These are phyloP conservation scores for Cutaneotrichosporon sp. DNA, from an alignment of 1,284 basidiomycete species.

Conservation along the genomic window DNA sequence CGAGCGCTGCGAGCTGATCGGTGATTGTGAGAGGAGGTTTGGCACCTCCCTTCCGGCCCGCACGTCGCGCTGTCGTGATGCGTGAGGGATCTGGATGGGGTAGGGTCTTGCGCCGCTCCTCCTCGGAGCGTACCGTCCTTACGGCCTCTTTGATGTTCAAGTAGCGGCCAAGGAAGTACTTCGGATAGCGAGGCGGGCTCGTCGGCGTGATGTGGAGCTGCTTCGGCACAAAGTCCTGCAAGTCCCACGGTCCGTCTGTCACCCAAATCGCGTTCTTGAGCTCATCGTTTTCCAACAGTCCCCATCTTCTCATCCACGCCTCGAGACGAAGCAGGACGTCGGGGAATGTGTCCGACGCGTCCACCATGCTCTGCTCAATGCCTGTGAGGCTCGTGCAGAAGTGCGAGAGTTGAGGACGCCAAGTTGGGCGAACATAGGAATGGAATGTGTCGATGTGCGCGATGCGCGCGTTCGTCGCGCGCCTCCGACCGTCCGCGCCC, in stretches of 20 bases:
- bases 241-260: slow-evolving; percentile 57
- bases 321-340: slow-evolving; percentile 67
- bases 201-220: slow-evolving; percentile 52
- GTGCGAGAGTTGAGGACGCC: slow-evolving; percentile 73
- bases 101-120: neutral
- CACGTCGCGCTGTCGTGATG: slow-evolving; percentile 29
- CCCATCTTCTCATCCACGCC: slow-evolving; percentile 63
- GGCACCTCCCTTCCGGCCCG: slow-evolving; percentile 8
- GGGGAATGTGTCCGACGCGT: slow-evolving; percentile 73
- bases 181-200: slow-evolving; percentile 34
- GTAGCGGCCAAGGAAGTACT: slow-evolving; percentile 47
- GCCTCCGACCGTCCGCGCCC: neutral
- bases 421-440: slow-evolving; percentile 83
- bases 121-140: slow-evolving; percentile 40
- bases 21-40: slow-evolving; percentile 44
- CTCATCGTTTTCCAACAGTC: slow-evolving; percentile 48
- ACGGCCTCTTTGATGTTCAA: slow-evolving; percentile 52
- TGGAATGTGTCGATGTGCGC: slow-evolving; percentile 67
- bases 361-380: slow-evolving; percentile 84
- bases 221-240: slow-evolving; percentile 50
- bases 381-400: slow-evolving; percentile 90
- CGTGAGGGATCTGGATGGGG: slow-evolving; percentile 33
- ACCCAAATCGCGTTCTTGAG: slow-evolving; percentile 55
- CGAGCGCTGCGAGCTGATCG: slow-evolving; percentile 48
- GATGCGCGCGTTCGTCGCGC: slow-evolving; percentile 13